phyloP scores from a whole-genome alignment of 495 filamentous ascomycete species.

The Daldinia childiae region DNA sequence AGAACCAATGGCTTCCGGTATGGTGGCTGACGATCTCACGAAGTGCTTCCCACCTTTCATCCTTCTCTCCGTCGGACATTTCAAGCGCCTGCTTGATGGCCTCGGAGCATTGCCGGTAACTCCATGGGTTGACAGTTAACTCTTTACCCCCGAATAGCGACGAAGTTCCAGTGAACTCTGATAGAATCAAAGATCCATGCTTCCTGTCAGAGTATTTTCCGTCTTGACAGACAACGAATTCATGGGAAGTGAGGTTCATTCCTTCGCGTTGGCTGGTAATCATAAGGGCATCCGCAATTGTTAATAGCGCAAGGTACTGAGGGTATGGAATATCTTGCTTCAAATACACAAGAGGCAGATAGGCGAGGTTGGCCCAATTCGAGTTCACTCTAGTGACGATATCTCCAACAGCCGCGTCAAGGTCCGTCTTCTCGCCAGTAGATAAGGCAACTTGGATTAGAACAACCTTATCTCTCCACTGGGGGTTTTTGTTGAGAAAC shows the following conservation, averaged over 20 bases:
- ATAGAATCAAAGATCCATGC: conserved; percentile 86
- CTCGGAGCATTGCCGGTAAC: conserved; percentile 83
- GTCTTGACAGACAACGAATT: conserved; percentile 93
- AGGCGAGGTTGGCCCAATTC: conserved; percentile 82
- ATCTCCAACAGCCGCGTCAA: conserved; percentile 86
- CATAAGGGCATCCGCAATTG: conserved; percentile 88
- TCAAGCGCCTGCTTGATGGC: conserved; percentile 84
- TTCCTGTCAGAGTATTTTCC: conserved; percentile 77
- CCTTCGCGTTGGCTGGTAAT: conserved; percentile 93
- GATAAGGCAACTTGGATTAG: conserved; percentile 93
- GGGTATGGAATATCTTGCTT: conserved; percentile 92
- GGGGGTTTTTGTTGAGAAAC: conserved; percentile 90
- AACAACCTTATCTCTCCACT: conserved; percentile 86
- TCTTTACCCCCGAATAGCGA: conserved; percentile 80
- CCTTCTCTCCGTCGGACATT: conserved; percentile 76
- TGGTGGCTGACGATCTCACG: conserved; percentile 78
- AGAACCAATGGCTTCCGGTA: conserved; percentile 85
- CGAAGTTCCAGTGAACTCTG: conserved; percentile 92
- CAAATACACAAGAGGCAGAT: conserved; percentile 91
- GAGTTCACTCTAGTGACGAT: conserved; percentile 95
- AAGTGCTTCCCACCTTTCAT: conserved; percentile 76
- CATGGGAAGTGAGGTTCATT: conserved; percentile 94
- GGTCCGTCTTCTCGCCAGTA: conserved; percentile 83
- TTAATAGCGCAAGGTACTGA: conserved; percentile 88
- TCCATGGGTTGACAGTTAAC: conserved; percentile 91